These are phyloP conservation scores for Trifolium pratense DNA, from an alignment of 306 rosid species.

Conservation along the genomic window DNA sequence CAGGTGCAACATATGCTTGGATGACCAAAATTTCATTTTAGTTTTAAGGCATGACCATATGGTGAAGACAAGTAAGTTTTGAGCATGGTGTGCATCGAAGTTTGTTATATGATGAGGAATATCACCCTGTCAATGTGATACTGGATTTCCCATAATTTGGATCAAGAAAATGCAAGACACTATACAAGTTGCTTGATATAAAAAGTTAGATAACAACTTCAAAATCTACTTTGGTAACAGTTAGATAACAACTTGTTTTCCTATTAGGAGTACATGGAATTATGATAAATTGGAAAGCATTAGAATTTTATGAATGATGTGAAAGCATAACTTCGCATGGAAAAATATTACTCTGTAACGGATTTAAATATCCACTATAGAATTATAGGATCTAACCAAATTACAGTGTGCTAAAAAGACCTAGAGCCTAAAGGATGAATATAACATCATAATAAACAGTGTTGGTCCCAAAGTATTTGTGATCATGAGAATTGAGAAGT, in stretches of 20 bases:
- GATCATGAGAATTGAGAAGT: no score
- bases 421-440: neutral
- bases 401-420: neutral
- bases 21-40: slow-evolving; percentile 16
- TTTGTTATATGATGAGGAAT: neutral
- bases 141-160: neutral
- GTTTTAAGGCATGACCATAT: slow-evolving; percentile 6
- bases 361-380: neutral
- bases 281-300: neutral
- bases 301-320: neutral
- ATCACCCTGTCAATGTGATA: neutral
- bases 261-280: neutral
- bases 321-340: neutral
- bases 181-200: neutral
- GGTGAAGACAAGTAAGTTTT: slow-evolving; percentile 10
- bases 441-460: neutral
- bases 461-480: no score
- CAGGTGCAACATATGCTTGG: slow-evolving; percentile 11
- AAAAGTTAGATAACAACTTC: neutral
- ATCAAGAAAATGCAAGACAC: neutral
- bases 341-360: neutral
- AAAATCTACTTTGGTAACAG: neutral
- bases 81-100: neutral
- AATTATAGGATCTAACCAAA: neutral
- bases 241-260: neutral